Evolutionary conservation across 2,329 filamentous ascomycete species (phyloP).

Genomic region (Epichloe hybrida): DNA sequence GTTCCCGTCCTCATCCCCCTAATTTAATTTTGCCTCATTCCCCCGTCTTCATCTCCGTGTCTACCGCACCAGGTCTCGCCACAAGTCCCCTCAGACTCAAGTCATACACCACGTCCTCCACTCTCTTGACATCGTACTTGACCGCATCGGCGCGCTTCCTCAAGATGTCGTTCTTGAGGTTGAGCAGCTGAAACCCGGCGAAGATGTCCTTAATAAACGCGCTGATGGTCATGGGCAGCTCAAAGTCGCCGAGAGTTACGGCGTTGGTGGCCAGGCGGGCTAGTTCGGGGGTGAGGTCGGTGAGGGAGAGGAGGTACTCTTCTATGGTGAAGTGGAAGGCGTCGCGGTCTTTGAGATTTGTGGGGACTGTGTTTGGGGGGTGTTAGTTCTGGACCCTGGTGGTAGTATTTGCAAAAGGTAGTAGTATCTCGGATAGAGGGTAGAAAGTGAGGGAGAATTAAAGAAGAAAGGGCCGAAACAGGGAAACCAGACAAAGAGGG

Average conservation of each 20-base stretch:
- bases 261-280: constrained; percentile 85
- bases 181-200: constrained; percentile 91
- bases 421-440: background rate
- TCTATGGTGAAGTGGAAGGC: constrained; percentile 93
- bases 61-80: constrained; percentile 28
- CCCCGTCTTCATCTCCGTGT: constrained; percentile 25
- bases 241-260: constrained; percentile 76
- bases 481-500: background rate
- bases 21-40: too few species aligned
- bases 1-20: constrained; percentile 9
- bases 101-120: constrained; percentile 97
- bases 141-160: constrained; percentile 81
- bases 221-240: constrained; percentile 74
- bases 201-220: constrained; percentile 91
- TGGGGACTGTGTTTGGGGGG: constrained; percentile 47
- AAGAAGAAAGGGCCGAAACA: background rate
- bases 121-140: constrained; percentile 96
- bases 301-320: constrained; percentile 85
- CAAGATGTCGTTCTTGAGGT: constrained; percentile 89
- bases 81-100: constrained; percentile 75
- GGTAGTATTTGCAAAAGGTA: background rate
- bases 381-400: background rate
- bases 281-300: constrained; percentile 81
- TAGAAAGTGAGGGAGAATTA: background rate
- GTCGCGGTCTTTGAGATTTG: constrained; percentile 81